Evolutionary conservation across 208 protist genomes (phyloP), one percentile per base, ranked within the genome.

Genomic region (Acanthamoeba healyi): DNA sequence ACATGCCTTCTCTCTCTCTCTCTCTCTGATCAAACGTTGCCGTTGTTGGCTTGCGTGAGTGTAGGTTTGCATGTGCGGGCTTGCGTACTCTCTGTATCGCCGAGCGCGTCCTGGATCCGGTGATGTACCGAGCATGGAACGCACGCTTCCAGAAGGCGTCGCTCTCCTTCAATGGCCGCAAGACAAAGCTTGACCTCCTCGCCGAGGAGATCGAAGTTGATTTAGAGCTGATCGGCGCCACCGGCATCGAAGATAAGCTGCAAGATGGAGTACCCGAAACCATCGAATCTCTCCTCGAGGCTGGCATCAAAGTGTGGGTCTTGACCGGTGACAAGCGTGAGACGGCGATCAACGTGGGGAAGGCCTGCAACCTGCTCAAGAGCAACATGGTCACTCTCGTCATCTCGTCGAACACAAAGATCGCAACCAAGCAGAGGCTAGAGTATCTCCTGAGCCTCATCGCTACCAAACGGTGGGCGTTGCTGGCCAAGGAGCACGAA

Each of bases 291-390:
- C 96, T 94, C 10, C 77, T 74, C 29, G 34, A 87, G 5, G 70
- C 88, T 12, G 88, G 88, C 49, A 86, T 90, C 90, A 63, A 86
- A 24, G 95, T 99, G 34, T 99, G 98, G 99, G 98, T 99, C 94
- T 94, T 99, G 56, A 99, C 99, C 34, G 99, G 99, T 44, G 99
- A 99, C 96, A 99, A 99, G 96, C 92, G 98, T 74, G 98, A 99
- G 94, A 99, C 99, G 24, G 99, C 99, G 9, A 98, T 99, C 94
- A 98, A 99, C 94, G 99, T 99, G 95, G 98, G 96, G 29, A 95
- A 93, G 17, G 94, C 98, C 0, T 97, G 95, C 67, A 94, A 96
- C 17, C 81, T 98, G 5, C 36, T 97, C 42, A 79, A 79, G 87
- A 26, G 38, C 44, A 38, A 42, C 58, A 95, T 92, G 86, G 44